Evolutionary conservation across 352 stramenopile genomes (phyloP).

Genomic region (Thalassiosira ordinaria): DNA sequence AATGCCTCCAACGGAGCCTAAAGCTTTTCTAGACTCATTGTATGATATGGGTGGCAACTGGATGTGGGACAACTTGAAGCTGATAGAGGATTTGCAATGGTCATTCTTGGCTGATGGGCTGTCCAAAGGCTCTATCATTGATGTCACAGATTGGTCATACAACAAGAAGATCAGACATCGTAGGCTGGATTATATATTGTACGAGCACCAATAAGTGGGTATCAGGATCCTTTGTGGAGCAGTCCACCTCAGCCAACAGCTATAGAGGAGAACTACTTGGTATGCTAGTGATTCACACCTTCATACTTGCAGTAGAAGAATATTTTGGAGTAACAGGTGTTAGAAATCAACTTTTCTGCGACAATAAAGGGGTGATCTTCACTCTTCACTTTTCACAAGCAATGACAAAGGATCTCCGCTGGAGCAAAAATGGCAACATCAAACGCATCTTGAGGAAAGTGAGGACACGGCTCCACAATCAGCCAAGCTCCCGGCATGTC

Average conservation of each 20-base stretch:
- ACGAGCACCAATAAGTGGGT: background rate
- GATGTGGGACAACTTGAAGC: conserved; percentile 12
- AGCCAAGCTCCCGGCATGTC: background rate
- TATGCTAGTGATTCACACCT: conserved; percentile 1
- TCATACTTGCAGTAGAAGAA: background rate
- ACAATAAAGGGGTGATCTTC: background rate
- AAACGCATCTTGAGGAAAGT: background rate
- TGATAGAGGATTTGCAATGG: background rate
- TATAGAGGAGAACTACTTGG: conserved; percentile 4
- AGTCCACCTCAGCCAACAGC: background rate
- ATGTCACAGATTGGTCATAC: conserved; percentile 5
- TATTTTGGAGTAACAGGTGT: background rate
- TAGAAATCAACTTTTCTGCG: background rate
- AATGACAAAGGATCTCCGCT: background rate
- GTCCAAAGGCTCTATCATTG: background rate
- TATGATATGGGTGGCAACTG: background rate
- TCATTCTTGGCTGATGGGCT: background rate
- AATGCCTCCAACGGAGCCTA: too few relatives aligned
- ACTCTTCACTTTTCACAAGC: background rate
- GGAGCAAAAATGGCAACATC: background rate
- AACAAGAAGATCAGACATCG: background rate
- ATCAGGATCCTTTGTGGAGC: background rate
- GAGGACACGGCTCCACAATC: background rate
- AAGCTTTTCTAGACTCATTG: background rate
- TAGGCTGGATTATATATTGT: conserved; percentile 7